A percentile compares a stretch with the other conserved stretches of the same genome.
phyloP scores from a whole-genome alignment of 176 grass and related monocot genomes.

The Hordeum marinum region DNA sequence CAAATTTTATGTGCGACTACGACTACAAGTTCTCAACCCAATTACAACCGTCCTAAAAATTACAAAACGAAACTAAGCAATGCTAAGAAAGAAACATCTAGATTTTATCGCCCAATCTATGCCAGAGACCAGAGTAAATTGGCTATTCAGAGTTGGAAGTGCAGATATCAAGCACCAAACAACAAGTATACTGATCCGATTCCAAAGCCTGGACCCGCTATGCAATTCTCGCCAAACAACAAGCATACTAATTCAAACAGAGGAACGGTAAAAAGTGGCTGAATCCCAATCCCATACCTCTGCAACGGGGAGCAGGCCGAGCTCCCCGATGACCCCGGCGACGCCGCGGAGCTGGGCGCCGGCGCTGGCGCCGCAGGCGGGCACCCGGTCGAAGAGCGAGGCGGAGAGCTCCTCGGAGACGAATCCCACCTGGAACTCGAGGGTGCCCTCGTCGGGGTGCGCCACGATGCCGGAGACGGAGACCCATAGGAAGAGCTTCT shows the following conservation, averaged over 20 bases:
- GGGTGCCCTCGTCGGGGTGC: conserved; percentile 34
- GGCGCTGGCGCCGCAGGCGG: conserved; percentile 26
- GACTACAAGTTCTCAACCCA: not conserved
- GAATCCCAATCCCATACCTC: conserved; percentile 23
- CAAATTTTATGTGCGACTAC: not conserved
- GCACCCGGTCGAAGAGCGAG: conserved; percentile 48
- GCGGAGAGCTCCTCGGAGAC: conserved; percentile 44
- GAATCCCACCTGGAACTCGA: conserved; percentile 63
- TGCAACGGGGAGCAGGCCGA: conserved; percentile 41
- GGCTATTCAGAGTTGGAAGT: not conserved
- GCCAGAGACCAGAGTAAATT: not conserved
- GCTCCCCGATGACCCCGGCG: conserved; percentile 52
- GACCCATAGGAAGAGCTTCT: conserved; percentile 82
- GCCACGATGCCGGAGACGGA: conserved; percentile 52
- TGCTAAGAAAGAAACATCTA: not conserved
- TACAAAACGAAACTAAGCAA: not conserved
- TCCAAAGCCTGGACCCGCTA: not conserved
- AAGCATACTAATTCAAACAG: not conserved
- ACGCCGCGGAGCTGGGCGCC: conserved; percentile 37
- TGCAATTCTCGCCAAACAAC: not conserved
- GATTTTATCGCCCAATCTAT: not conserved
- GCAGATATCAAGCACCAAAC: not conserved
- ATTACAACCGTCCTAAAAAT: not conserved
- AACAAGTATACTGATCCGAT: not conserved
- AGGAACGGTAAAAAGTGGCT: not conserved